Evolutionary conservation across 495 filamentous ascomycete genomes (phyloP), one percentile per base, ranked within the genome.

Genomic region (Penicillium turbatum): DNA sequence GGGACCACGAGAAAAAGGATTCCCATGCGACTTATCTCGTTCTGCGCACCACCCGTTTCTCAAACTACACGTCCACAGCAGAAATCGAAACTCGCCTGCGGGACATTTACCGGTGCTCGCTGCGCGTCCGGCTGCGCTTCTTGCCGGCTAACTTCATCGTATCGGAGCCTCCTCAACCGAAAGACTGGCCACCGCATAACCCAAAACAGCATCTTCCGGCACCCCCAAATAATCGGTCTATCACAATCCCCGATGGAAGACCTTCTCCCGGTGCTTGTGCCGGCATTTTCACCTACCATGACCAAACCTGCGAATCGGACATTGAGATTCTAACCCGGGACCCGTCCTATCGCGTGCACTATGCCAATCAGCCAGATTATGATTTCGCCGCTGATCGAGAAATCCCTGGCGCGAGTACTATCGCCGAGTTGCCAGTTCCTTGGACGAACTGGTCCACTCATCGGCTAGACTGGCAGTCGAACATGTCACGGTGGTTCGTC

Each of bases 391-490:
- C 58, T 0, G 70, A 72, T 19, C 35, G 30, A 0, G 60, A 66
- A 46, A 75, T 77, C 27, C 66, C 71, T 17, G 66, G 69, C 0
- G 62, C 73, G 13, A 70, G 68, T 27, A 61, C 65, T 4, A 45
- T 66, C 1, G 59, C 53, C 0, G 65, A 71, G 26, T 8, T 75
- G 13, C 69, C 75, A 24, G 48, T 62, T 2, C 67, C 69, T 1
- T 88, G 86, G 86, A 82, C 79, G 5, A 60, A 74, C 3, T 91
- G 87, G 87, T 76, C 83, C n/a, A 79, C 77, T 1, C 82, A 90
- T 62, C 77, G 88, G 7, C 70, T 90, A 47, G 88, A 92, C 59
- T 92, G 88, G 88, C 74, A 80, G 4, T 69, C 79, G 0, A 70
- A 71, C 2, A 54, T 59, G 27, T 88, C 78, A n/a, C 77, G 72